These are phyloP conservation scores for Rasamsonia emersonii DNA, from an alignment of 2,329 filamentous ascomycete genomes.

Conservation along the genomic window DNA sequence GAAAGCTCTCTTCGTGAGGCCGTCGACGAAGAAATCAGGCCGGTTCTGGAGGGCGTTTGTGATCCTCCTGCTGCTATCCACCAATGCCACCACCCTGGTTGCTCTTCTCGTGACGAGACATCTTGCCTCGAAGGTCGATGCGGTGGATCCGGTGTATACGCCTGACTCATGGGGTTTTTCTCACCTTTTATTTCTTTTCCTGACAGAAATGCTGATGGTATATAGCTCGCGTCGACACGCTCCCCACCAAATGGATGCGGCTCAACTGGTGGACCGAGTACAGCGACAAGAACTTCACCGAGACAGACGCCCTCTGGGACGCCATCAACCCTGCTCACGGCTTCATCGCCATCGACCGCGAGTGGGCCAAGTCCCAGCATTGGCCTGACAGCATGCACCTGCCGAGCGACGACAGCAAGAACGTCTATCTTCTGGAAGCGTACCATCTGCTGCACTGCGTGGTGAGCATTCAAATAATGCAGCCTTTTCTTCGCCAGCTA, in stretches of 20 bases:
- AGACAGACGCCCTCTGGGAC: conserved; percentile 17
- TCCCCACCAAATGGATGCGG: neutral
- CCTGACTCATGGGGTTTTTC: too few species aligned
- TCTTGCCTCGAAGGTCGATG: too few species aligned
- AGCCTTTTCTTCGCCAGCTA: too few species aligned
- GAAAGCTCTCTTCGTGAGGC: too few species aligned
- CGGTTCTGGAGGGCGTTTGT: too few species aligned
- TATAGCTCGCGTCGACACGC: neutral
- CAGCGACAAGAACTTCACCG: conserved; percentile 10
- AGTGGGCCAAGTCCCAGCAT: conserved; percentile 13
- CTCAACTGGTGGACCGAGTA: conserved; percentile 11
- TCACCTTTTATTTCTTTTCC: too few species aligned
- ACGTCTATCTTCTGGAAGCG: conserved; percentile 13
- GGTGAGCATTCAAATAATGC: conserved; percentile 3
- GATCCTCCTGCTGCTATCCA: too few species aligned
- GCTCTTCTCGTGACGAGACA: too few species aligned
- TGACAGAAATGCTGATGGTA: too few species aligned
- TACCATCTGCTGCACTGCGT: conserved; percentile 14
- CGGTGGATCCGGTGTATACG: too few species aligned
- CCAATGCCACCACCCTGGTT: too few species aligned
- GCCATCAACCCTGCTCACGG: conserved; percentile 18
- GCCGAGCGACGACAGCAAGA: conserved; percentile 10
- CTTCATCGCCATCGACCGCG: conserved; percentile 18
- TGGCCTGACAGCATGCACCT: conserved; percentile 14
- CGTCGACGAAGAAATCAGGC: too few species aligned